Evolutionary conservation across 2,329 filamentous ascomycete species (phyloP).

Genomic region (Arthrocladium fulminans): DNA sequence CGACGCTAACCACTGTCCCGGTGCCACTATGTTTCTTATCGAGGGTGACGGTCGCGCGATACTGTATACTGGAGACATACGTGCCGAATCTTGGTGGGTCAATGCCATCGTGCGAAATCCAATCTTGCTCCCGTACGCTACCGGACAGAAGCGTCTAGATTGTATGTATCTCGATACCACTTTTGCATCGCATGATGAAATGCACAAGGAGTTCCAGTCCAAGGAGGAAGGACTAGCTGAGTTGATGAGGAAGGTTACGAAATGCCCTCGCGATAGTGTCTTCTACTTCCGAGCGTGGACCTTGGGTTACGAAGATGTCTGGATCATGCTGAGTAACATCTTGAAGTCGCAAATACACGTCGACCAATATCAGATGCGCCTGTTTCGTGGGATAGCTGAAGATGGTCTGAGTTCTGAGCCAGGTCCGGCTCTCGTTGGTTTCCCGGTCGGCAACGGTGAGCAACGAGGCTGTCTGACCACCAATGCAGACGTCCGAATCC

Average conservation of each 20-base stretch:
- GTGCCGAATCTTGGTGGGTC: slow-evolving; percentile 79
- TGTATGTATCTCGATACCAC: slow-evolving; percentile 87
- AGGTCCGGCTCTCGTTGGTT: slow-evolving; percentile 62
- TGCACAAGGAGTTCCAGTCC: slow-evolving; percentile 46
- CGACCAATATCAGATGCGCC: slow-evolving; percentile 65
- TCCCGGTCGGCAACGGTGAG: slow-evolving; percentile 61
- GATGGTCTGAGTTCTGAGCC: slow-evolving; percentile 43
- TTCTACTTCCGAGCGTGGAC: slow-evolving; percentile 90
- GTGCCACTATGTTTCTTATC: slow-evolving; percentile 86
- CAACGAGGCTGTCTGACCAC: slow-evolving; percentile 64
- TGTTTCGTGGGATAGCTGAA: slow-evolving; percentile 58
- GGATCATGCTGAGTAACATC: slow-evolving; percentile 66
- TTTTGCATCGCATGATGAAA: slow-evolving; percentile 48
- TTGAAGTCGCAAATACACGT: slow-evolving; percentile 68
- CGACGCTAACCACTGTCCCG: slow-evolving; percentile 85
- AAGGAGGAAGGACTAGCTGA: slow-evolving; percentile 70
- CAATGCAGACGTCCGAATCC: slow-evolving; percentile 55
- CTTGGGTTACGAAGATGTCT: slow-evolving; percentile 87
- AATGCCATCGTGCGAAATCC: slow-evolving; percentile 64
- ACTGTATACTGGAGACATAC: slow-evolving; percentile 81
- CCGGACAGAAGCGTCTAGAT: slow-evolving; percentile 59
- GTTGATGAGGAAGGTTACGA: slow-evolving; percentile 57
- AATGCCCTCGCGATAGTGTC: slow-evolving; percentile 62
- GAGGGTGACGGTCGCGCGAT: slow-evolving; percentile 64
- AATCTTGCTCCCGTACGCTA: slow-evolving; percentile 62